Evolutionary conservation across 768 basidiomycete species (phyloP).

Genomic region (Daedaleopsis sinensis): DNA sequence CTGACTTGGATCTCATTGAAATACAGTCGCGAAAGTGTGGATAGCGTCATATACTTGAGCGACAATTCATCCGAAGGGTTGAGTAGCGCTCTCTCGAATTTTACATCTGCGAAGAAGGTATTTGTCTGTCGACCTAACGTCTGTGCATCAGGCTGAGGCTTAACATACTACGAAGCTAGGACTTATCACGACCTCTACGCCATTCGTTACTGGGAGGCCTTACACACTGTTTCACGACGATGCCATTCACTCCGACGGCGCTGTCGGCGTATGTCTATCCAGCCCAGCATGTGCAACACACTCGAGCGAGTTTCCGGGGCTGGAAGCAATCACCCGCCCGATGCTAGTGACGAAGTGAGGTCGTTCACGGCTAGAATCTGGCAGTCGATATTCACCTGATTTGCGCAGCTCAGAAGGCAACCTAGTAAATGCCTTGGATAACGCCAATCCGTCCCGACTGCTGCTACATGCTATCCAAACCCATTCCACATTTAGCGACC

Average conservation of each 20-base stretch:
- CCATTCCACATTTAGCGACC: constrained; percentile 20
- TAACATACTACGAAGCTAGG: constrained; percentile 50
- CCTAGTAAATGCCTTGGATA: constrained; percentile 61
- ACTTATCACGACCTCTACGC: constrained; percentile 72
- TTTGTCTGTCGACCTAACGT: constrained; percentile 21
- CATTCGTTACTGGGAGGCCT: constrained; percentile 76
- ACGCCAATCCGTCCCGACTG: constrained; percentile 60
- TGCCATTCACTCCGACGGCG: constrained; percentile 60
- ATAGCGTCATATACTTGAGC: constrained; percentile 54
- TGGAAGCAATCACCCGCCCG: constrained; percentile 43
- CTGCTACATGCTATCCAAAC: constrained; percentile 57
- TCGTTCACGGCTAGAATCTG: background rate
- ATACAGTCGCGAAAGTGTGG: constrained; percentile 27
- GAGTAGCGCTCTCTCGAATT: constrained; percentile 42
- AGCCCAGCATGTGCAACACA: constrained; percentile 16
- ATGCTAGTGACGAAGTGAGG: constrained; percentile 59
- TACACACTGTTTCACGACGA: constrained; percentile 68
- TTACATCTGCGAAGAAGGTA: constrained; percentile 54
- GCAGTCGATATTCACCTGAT: background rate
- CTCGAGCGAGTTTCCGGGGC: constrained; percentile 40
- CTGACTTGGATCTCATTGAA: background rate
- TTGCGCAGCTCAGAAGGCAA: constrained; percentile 69
- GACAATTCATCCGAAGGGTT: constrained; percentile 63
- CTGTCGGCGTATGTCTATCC: constrained; percentile 56
- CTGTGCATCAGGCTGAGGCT: background rate